A percentile compares a stretch with the other conserved stretches of the same genome.
phyloP scores from a whole-genome alignment of 805 yeast genomes.

The Lachancea sp. region DNA sequence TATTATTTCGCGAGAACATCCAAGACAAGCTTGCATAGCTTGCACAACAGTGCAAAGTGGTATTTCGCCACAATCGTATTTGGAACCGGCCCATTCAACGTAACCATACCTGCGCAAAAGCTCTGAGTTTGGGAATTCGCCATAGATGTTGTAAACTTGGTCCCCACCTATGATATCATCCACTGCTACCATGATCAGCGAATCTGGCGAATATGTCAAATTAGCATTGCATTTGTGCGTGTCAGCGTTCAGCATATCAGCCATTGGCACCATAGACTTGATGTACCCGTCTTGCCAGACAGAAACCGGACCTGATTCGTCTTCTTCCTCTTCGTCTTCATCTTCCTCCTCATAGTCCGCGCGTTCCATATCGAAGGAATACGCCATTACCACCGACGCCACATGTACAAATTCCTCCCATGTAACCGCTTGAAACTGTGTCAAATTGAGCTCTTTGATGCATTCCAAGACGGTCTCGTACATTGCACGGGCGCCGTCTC shows the following conservation, averaged over 20 bases:
- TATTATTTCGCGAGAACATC: constrained; percentile 26
- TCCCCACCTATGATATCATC: constrained; percentile 54
- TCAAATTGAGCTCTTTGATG: constrained; percentile 27
- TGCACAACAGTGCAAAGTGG: constrained; percentile 34
- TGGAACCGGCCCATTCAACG: constrained; percentile 68
- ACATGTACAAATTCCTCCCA: constrained; percentile 58
- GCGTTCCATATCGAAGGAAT: constrained; percentile 76
- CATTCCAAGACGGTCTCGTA: constrained; percentile 35
- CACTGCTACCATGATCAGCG: constrained; percentile 66
- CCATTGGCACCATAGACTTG: constrained; percentile 89
- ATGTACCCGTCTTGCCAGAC: constrained; percentile 37
- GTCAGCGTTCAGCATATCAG: constrained; percentile 86
- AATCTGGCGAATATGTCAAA: constrained; percentile 43
- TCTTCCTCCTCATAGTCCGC: constrained; percentile 26
- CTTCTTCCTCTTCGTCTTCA: constrained; percentile 35
- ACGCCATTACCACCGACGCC: constrained; percentile 81
- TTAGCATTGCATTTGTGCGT: constrained; percentile 71
- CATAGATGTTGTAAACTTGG: constrained; percentile 84
- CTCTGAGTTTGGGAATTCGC: constrained; percentile 89
- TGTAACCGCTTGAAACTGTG: constrained; percentile 36
- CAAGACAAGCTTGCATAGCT: constrained; percentile 21
- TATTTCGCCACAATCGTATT: constrained; percentile 76
- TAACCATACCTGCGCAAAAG: constrained; percentile 86
- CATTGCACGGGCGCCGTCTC: constrained; percentile 55
- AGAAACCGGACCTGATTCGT: constrained; percentile 7